These are phyloP conservation scores for Hyphopichia fennica DNA, from an alignment of 1,139 yeast species.

Conservation along the genomic window DNA sequence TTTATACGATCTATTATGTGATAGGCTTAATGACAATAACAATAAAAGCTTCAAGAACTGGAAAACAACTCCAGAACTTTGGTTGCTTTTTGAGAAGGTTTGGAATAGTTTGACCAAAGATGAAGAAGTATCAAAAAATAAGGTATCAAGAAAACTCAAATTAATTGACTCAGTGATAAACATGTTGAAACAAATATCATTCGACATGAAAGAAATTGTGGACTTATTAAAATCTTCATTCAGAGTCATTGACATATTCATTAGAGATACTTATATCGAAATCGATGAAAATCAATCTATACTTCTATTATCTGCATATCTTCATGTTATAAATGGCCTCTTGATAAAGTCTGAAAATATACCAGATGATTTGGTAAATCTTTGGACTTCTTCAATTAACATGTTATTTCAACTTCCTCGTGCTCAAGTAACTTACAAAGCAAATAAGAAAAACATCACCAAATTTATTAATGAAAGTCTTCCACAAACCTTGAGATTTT, in stretches of 20 bases:
- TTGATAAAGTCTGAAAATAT: background rate
- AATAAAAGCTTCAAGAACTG: conserved; percentile 34
- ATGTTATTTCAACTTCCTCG: conserved; percentile 27
- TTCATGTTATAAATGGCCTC: conserved; percentile 2
- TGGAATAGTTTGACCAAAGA: conserved; percentile 33
- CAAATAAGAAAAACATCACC: conserved; percentile 30
- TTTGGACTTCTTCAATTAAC: conserved; percentile 24
- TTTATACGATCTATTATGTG: conserved; percentile 64
- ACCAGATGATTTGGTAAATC: background rate
- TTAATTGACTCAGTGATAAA: conserved; percentile 23
- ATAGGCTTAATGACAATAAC: conserved; percentile 54
- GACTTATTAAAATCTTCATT: conserved; percentile 5
- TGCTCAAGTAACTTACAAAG: conserved; percentile 22
- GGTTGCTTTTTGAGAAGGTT: conserved; percentile 46
- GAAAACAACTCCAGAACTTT: conserved; percentile 39
- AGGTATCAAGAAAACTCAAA: conserved; percentile 34
- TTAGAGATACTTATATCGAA: conserved; percentile 26
- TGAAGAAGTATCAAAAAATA: conserved; percentile 17
- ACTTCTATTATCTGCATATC: conserved; percentile 18
- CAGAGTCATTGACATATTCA: conserved; percentile 19
- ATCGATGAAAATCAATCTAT: conserved; percentile 31
- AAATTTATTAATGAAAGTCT: conserved; percentile 23
- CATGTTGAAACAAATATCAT: conserved; percentile 6
- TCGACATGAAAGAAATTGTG: background rate
- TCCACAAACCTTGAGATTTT: background rate